phyloP scores from a whole-genome alignment of 192 early-diverging fungal genomes.

The Rhizoclosmatium sp. region DNA sequence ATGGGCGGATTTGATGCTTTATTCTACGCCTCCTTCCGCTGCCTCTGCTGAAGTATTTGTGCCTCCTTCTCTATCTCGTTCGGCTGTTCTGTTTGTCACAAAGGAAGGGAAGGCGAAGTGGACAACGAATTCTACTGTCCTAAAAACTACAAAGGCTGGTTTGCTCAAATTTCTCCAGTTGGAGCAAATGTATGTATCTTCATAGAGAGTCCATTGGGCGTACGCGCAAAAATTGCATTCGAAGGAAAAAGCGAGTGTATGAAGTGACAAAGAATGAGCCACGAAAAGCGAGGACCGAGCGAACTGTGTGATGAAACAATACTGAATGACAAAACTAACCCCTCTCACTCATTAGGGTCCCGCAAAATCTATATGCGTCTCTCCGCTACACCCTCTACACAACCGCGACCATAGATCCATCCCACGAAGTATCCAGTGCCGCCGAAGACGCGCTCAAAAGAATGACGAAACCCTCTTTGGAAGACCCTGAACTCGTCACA shows the following conservation, averaged over 20 bases:
- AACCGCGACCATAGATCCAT: constrained; percentile 71
- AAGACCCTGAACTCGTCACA: constrained; percentile 63
- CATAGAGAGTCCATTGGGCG: too few relatives aligned
- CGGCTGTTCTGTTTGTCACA: constrained; percentile 66
- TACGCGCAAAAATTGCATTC: too few relatives aligned
- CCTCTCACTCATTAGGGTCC: too few relatives aligned
- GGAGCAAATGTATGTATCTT: too few relatives aligned
- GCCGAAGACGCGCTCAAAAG: constrained; percentile 85
- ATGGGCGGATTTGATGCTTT: constrained; percentile 74
- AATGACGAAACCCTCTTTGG: constrained; percentile 72
- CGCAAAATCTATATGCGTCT: constrained; percentile 51
- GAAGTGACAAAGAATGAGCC: too few relatives aligned
- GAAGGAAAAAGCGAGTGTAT: too few relatives aligned
- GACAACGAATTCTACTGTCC: constrained; percentile 45
- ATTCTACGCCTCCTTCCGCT: constrained; percentile 52
- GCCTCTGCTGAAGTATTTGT: constrained; percentile 30
- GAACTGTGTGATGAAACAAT: too few relatives aligned
- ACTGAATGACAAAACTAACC: too few relatives aligned
- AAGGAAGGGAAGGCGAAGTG: constrained; percentile 80
- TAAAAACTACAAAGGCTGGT: constrained; percentile 50
- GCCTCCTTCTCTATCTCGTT: constrained; percentile 66
- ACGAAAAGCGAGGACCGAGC: too few relatives aligned
- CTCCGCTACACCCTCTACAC: constrained; percentile 71
- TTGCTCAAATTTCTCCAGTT: constrained; percentile 44
- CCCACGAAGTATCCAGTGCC: constrained; percentile 70